Conservation (phyloP, 441 rosid species). For the Adansonia gregorii region DNA sequence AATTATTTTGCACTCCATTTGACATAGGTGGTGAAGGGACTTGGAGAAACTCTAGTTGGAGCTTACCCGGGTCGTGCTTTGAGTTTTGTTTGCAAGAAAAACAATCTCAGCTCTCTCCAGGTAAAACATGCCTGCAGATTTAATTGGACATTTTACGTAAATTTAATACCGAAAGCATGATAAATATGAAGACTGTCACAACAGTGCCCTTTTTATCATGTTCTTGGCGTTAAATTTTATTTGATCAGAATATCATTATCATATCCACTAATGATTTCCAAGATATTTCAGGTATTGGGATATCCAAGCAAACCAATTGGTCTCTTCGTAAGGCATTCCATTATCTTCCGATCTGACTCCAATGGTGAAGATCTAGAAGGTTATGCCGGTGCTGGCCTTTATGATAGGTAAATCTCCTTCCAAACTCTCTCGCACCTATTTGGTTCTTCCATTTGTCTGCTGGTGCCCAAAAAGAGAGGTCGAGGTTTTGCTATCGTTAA, state of each 20-base stretch:
- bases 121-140: slow-evolving; percentile 43
- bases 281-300: slow-evolving; percentile 69
- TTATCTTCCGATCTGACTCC: slow-evolving; percentile 94
- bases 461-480: neutral
- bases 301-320: slow-evolving; percentile 97
- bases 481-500: neutral
- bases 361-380: slow-evolving; percentile 99
- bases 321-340: slow-evolving; percentile 82
- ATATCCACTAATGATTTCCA: slow-evolving; percentile 27
- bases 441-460: neutral
- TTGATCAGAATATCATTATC: neutral
- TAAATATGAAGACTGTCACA: neutral
- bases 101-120: slow-evolving; percentile 69
- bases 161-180: neutral
- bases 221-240: slow-evolving; percentile 17
- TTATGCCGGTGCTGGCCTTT: slow-evolving; percentile 99
- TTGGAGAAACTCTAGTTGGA: slow-evolving; percentile 97
- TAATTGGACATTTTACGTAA: neutral
- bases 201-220: neutral
- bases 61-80: slow-evolving; percentile 98
- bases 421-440: neutral
- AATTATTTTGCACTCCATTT: neutral
- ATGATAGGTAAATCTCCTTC: slow-evolving; percentile 71
- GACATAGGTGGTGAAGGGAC: slow-evolving; percentile 88
- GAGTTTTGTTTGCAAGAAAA: slow-evolving; percentile 90